Conservation (phyloP, 257 asterid species). For the Anisodus acutangulus region DNA sequence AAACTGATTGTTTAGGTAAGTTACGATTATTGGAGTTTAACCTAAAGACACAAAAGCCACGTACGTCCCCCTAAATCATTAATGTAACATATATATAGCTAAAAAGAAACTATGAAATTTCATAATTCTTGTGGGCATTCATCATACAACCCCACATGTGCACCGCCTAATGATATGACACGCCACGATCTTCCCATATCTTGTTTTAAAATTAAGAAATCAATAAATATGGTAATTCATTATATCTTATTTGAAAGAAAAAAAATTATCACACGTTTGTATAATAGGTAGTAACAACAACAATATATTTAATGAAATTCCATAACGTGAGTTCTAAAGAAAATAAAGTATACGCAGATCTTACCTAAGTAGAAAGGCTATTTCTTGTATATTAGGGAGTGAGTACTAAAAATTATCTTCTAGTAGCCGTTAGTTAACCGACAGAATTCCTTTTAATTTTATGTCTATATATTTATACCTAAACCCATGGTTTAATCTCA, state of each 20-base stretch:
- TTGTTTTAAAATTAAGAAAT: neutral
- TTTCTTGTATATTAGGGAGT: too few species aligned
- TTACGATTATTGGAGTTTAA: neutral
- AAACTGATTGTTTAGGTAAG: neutral
- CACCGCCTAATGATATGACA: neutral
- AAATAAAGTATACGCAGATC: too few species aligned
- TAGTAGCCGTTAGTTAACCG: conserved; percentile 39
- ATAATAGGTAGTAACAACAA: too few species aligned
- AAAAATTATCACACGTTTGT: too few species aligned
- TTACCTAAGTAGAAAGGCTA: too few species aligned
- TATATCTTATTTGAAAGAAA: too few species aligned
- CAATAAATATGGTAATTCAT: neutral
- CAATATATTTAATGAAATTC: too few species aligned
- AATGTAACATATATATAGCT: neutral
- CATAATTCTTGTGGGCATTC: neutral
- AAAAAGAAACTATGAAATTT: neutral
- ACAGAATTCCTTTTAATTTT: conserved; percentile 38
- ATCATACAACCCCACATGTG: conserved; percentile 20
- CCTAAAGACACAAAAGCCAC: neutral
- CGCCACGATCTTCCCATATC: neutral
- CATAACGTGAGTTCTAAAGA: too few species aligned
- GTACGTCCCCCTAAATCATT: neutral
- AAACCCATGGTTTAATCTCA: conserved; percentile 34
- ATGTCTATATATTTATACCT: neutral
- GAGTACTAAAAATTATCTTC: too few species aligned